Evolutionary conservation across 768 basidiomycete genomes (phyloP), one percentile per base, ranked within the genome.

Genomic region (Russula brevipes): DNA sequence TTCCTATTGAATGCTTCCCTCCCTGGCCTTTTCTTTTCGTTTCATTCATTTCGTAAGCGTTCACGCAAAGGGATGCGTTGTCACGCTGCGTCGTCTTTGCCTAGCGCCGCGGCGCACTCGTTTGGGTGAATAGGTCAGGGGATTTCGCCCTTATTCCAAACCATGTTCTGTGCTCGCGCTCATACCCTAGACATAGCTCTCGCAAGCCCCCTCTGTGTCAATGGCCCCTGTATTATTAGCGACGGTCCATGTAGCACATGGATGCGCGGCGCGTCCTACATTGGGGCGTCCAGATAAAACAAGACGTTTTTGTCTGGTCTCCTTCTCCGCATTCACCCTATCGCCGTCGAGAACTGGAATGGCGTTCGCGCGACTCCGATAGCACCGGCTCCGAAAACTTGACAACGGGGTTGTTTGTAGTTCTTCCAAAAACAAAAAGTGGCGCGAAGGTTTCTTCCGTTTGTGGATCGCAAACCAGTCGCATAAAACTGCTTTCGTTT

Each of bases 381-480:
- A 54, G 36, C 41, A 6, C 44, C 59, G 59, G 59, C 44, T 46
- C 52, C 59, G 59, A 54, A 24, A 53, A 46, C 39, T 8, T 54
- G 59, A 60, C 59, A 33, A 60, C 59, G 36, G 52, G 42, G 24
- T 24, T 24, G 24, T 24, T 5, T 52, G 59, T 33, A 24, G 24
- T 9, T 45, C 49, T 53, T 60, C 35, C 50, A 3, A 19, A 5
- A 49, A 52, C 19, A 53, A 41, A 14, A 33, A 30, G 42, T 51
- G 50, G 33, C 38, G 17, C 46, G 7, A n/a, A 36, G 36, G 42
- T 7, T 53, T 44, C 24, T 24, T 24, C 24, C 24, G 24, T 24
- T 24, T 24, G 24, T 38, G 42, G 30, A 19, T 60, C 33, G 50
- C 33, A 17, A 35, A 33, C 24, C 24, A n/a, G 42, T 53, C 35